These are phyloP conservation scores for Irpex lacteus DNA, from an alignment of 1,284 basidiomycete species.

Conservation along the genomic window DNA sequence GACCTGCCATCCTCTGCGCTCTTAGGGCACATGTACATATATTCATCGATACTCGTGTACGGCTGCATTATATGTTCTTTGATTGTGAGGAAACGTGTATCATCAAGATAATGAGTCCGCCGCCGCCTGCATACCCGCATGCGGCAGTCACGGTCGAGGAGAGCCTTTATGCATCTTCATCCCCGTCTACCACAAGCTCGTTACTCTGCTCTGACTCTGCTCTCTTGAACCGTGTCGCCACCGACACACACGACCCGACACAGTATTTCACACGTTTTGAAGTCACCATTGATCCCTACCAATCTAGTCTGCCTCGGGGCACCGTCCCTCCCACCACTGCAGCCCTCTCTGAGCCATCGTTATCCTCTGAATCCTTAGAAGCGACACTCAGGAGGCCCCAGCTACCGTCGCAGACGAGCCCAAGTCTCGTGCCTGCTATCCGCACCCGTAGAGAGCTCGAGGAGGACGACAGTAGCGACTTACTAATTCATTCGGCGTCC, in stretches of 20 bases:
- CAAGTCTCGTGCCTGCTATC: slow-evolving; percentile 56
- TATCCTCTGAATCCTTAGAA: slow-evolving; percentile 24
- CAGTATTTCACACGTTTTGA: slow-evolving; percentile 2
- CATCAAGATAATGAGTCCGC: slow-evolving; percentile 8
- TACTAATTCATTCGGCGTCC: slow-evolving; percentile 19
- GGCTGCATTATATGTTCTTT: not conserved
- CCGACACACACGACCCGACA: slow-evolving; percentile 9
- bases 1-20: not conserved
- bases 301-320: slow-evolving; percentile 55
- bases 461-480: slow-evolving; percentile 40
- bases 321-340: slow-evolving; percentile 42
- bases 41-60: slow-evolving; percentile 11
- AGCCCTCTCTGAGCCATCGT: slow-evolving; percentile 35
- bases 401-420: slow-evolving; percentile 22
- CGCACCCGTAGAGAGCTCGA: slow-evolving; percentile 64
- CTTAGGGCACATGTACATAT: not conserved
- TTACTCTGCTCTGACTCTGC: slow-evolving; percentile 3
- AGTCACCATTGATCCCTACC: slow-evolving; percentile 70
- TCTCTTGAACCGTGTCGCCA: slow-evolving; percentile 1
- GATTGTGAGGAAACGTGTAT: slow-evolving; percentile 4
- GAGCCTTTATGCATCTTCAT: slow-evolving; percentile 10
- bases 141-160: not conserved
- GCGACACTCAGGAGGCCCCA: slow-evolving; percentile 26
- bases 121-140: not conserved
- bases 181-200: slow-evolving; percentile 10